Conservation (phyloP, 208 protist genomes). For the Leishmania martiniquensis region DNA sequence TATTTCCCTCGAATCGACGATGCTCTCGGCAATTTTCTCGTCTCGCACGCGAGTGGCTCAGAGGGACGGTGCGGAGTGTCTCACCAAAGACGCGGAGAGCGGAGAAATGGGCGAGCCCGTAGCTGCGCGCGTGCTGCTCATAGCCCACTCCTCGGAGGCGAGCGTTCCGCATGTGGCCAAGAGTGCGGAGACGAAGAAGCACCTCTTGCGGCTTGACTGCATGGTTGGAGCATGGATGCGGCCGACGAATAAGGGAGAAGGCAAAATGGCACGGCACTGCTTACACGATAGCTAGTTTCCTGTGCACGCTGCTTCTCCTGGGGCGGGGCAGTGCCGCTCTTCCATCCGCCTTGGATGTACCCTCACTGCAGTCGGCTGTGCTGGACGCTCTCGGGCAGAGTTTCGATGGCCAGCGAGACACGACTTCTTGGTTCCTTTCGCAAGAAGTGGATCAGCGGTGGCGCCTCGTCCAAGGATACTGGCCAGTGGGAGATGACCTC, state of each 20-base stretch:
- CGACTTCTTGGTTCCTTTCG: constrained; percentile 69
- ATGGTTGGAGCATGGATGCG: neutral
- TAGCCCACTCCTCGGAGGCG: constrained; percentile 29
- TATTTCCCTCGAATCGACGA: constrained; percentile 25
- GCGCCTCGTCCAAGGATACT: constrained; percentile 49
- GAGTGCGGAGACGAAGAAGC: constrained; percentile 27
- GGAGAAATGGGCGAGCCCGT: neutral
- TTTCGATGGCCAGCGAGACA: constrained; percentile 48
- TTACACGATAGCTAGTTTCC: neutral
- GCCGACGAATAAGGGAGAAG: neutral
- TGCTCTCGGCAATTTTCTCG: constrained; percentile 29
- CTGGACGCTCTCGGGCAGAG: constrained; percentile 30
- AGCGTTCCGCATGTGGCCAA: constrained; percentile 10
- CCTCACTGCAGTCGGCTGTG: constrained; percentile 1
- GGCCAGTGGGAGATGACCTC: constrained; percentile 88
- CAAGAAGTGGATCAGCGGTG: constrained; percentile 71
- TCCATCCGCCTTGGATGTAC: neutral
- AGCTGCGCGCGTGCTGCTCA: constrained; percentile 18
- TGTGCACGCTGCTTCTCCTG: neutral
- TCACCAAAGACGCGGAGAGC: constrained; percentile 2
- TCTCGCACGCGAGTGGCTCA: constrained; percentile 2
- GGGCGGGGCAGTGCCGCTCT: neutral
- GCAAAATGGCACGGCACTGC: constrained; percentile 7
- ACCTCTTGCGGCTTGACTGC: constrained; percentile 36
- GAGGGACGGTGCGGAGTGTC: neutral